These are phyloP conservation scores for Annulohypoxylon nitens DNA, from an alignment of 495 filamentous ascomycete species.

Conservation along the genomic window DNA sequence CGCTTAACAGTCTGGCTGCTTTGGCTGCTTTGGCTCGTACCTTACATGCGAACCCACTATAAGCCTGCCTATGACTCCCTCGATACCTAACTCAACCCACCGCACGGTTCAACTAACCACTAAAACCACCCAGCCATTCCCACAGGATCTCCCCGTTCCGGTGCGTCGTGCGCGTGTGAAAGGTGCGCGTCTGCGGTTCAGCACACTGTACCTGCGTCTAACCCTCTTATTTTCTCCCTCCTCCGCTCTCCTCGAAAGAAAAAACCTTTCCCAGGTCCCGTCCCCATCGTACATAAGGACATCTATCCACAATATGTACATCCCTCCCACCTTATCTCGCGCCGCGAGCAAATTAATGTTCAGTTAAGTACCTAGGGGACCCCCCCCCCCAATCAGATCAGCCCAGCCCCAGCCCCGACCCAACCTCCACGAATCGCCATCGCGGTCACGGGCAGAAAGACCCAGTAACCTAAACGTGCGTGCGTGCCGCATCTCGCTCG, in stretches of 20 bases:
- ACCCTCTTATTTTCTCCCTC: conserved; percentile 6
- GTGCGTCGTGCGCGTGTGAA: not conserved
- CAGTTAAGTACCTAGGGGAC: not conserved
- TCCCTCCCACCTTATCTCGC: conserved; percentile 11
- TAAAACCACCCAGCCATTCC: conserved; percentile 21
- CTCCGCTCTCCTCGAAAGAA: conserved; percentile 1
- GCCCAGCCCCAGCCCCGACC: conserved; percentile 6
- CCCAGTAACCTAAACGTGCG: not conserved
- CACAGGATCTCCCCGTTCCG: conserved; percentile 34
- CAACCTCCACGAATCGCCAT: conserved; percentile 42
- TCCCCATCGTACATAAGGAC: not conserved
- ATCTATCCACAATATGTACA: not conserved
- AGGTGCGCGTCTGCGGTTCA: not conserved
- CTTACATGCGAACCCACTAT: conserved; percentile 25
- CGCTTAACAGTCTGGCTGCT: not conserved
- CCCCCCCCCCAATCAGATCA: conserved; percentile 1
- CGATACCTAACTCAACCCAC: conserved; percentile 9
- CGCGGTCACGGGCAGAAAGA: conserved; percentile 18
- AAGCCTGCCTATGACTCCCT: not conserved
- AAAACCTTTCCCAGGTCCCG: not conserved
- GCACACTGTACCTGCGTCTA: conserved; percentile 17
- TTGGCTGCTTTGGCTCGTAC: conserved; percentile 13
- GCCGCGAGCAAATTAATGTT: conserved; percentile 14
- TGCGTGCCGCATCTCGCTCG: conserved; percentile 3
- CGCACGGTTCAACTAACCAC: not conserved